Evolutionary conservation across 2,329 filamentous ascomycete species (phyloP), one percentile per base, ranked within the genome.

Genomic region (Dactylella cylindrospora): DNA sequence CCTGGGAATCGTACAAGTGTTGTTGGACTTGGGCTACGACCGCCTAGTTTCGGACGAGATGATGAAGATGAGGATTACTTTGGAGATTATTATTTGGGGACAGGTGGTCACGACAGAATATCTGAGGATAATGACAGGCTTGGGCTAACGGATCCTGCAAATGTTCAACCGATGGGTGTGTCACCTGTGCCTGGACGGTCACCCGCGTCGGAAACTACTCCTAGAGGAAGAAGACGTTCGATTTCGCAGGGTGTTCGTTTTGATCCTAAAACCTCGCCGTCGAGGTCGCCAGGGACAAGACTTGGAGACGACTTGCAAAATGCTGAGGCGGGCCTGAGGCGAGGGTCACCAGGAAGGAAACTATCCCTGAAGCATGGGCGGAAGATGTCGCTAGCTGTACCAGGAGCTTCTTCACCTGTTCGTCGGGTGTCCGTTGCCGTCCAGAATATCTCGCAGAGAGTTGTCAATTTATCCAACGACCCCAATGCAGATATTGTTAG

Each of bases 391-490:
- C 31, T 62, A 12, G 57, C 57, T n/a, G 57, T 62, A n/a, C 57
- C 57, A 1, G 70, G 72, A 12, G 74, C 74, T 29, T 40, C 67
- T 20, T 78, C 76, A 31, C 75, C 77, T 17, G 70, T 80, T 39
- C 72, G 73, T 38, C 72, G 78, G 52, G 78, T 60, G 76, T 80
- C 70, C 70, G 79, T 70, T 73, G 77, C 67, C 8, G 65, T 70
- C 20, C 67, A 68, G 66, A 83, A 83, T 67, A 95, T 98, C 83
- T 97, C 94, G 25, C 90, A 96, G 75, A 88, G 93, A 76, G 90
- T 98, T 52, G 93, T 98, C 70, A 97, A 97, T 70, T 81, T 98
- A 68, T 95, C 90, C 74, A 95, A 95, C 71, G 93, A 97, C 22
- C 66, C 68, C 2, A 67, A 68, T 70, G 85, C 85, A 3, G 88